Evolutionary conservation across 176 grass and related monocot species (phyloP).

Genomic region (Aegilops speltoides): DNA sequence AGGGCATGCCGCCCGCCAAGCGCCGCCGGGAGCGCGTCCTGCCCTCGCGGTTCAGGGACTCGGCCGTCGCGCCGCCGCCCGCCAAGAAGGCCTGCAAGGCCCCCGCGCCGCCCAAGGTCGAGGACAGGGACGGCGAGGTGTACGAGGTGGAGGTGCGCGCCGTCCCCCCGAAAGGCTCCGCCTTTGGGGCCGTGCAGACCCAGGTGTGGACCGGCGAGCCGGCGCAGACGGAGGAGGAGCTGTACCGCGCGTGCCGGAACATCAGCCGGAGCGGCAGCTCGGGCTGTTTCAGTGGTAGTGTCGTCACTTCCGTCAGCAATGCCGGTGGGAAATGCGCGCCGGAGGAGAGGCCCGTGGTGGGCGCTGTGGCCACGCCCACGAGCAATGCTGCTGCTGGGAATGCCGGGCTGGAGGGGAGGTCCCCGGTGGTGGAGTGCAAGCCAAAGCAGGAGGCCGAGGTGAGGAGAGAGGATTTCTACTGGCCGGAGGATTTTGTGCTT

Average conservation of each 20-base stretch:
- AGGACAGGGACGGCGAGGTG: constrained; percentile 17
- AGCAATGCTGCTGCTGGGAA: neutral
- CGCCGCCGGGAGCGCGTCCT: constrained; percentile 47
- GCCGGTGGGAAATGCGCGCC: constrained; percentile 2
- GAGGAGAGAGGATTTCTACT: constrained; percentile 54
- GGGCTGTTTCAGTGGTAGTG: constrained; percentile 26
- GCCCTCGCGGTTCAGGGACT: constrained; percentile 63
- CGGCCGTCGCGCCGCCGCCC: neutral
- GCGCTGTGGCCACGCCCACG: neutral
- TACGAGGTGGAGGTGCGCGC: constrained; percentile 29
- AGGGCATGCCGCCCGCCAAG: constrained; percentile 33
- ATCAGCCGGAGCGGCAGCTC: constrained; percentile 32
- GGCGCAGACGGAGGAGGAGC: constrained; percentile 9
- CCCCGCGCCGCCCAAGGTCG: neutral
- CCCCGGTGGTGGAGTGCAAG: constrained; percentile 39
- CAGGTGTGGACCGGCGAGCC: constrained; percentile 11
- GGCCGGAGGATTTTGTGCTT: constrained; percentile 69
- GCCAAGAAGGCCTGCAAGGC: constrained; percentile 24
- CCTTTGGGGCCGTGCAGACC: constrained; percentile 34
- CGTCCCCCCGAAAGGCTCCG: constrained; percentile 18
- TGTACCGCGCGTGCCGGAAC: constrained; percentile 47
- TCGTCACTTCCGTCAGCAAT: constrained; percentile 50
- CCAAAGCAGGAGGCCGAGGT: constrained; percentile 36
- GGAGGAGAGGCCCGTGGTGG: neutral
- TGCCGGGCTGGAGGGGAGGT: neutral